Conservation (phyloP, 371 early-diverging fungal species). For the Rhizopus sp. region DNA sequence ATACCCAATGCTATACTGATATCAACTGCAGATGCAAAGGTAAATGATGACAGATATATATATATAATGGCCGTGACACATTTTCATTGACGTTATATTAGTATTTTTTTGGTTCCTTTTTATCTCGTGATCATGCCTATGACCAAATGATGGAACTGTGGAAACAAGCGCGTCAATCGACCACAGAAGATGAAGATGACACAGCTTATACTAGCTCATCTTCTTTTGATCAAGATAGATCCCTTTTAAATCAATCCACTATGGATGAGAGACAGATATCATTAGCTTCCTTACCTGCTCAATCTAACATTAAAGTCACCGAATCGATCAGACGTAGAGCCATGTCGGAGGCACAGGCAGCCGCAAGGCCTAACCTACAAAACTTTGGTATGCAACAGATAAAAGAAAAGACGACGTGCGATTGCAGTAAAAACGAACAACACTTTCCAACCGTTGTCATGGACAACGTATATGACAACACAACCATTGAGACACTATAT, state of each 20-base stretch:
- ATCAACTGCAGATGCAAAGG: slow-evolving; percentile 67
- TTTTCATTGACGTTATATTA: slow-evolving; percentile 10
- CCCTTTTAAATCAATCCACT: background rate
- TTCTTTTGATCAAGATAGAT: background rate
- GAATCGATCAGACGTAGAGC: slow-evolving; percentile 13
- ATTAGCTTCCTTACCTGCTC: slow-evolving; percentile 9
- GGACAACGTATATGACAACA: slow-evolving; percentile 44
- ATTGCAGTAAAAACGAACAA: slow-evolving; percentile 44
- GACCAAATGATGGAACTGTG: slow-evolving; percentile 71
- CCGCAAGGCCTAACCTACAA: slow-evolving; percentile 23
- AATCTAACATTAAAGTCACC: background rate
- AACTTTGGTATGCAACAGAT: background rate
- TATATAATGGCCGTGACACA: background rate
- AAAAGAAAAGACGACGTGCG: slow-evolving; percentile 34
- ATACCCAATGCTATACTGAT: slow-evolving; percentile 86
- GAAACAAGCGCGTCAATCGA: slow-evolving; percentile 19
- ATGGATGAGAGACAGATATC: slow-evolving; percentile 7
- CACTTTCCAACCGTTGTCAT: slow-evolving; percentile 53
- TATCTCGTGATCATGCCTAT: slow-evolving; percentile 79
- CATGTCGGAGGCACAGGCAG: slow-evolving; percentile 22
- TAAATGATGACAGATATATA: slow-evolving; percentile 10
- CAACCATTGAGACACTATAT: slow-evolving; percentile 50
- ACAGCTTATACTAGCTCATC: slow-evolving; percentile 12
- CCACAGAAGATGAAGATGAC: background rate
- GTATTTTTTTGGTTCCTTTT: slow-evolving; percentile 83